Base-by-base conservation (phyloP, 345 rosid genomes). In the Clausena lansium region DNA sequence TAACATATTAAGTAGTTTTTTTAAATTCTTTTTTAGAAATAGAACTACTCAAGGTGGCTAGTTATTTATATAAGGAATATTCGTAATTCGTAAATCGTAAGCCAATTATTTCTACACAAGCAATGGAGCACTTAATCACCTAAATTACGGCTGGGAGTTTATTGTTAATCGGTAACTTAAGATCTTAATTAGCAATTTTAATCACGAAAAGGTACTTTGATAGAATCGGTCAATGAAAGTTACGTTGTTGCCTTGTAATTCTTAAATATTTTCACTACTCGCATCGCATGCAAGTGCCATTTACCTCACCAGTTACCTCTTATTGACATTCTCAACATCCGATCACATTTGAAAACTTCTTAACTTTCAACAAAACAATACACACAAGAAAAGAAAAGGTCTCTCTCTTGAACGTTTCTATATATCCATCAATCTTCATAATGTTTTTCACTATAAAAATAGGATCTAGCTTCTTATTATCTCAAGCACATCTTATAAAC, bases 261-360 rank as follows among this genome's bases (percentile, higher is more conserved):
- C 20, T 62, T 62, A 6, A 20, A 36, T 66, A 13, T 35, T 66
- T 66, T 20, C 70, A 1, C 27, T 33, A 33, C 45, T 9, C 13
- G 45, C 45, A 0, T 39, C 45, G 45, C 45, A 9, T 39, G 14
- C 47, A 5, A 11, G 47, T 39, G 32, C 20, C 30, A 24, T 14
- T 24, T 39, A 67, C 28, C 52, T 38, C 24, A 39, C 22, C 55
- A 24, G 54, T 13, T 67, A 13, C 10, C 19, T 35, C 72, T 14
- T 0, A 0, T 41, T 68, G 72, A 68, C 27, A 24, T 68, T 68
- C 57, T 68, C 72, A 45, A 41, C 57, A 25, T 25, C 72, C 57
- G 58, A 41, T 45, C 72, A 15, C 35, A 68, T 6, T 25, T 27
- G 72, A 68, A 68, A 68, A 24, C 35, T 68, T 68, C 72, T 68